Evolutionary conservation across 2,329 filamentous ascomycete genomes (phyloP).

Genomic region (Penicillium sumatraense): DNA sequence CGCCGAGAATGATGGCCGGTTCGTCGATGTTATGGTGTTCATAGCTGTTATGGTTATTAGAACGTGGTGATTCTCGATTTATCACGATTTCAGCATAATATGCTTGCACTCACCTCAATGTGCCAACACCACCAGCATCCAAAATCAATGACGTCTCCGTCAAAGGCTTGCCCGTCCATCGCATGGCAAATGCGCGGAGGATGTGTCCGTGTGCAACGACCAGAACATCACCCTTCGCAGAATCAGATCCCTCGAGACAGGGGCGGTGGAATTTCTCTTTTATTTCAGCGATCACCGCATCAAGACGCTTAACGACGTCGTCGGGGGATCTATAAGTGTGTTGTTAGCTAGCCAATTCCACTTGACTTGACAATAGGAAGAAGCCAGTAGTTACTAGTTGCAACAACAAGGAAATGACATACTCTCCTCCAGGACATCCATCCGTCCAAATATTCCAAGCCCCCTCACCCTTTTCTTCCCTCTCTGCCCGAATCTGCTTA

Average conservation of each 20-base stretch:
- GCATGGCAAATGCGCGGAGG: constrained; percentile 81
- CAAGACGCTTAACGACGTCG: constrained; percentile 73
- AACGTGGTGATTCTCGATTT: not conserved
- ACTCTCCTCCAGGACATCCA: constrained; percentile 85
- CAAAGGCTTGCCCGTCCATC: constrained; percentile 77
- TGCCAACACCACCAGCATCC: constrained; percentile 86
- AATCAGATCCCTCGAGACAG: constrained; percentile 61
- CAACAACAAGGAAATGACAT: constrained; percentile 42
- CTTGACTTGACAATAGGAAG: no score
- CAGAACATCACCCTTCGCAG: constrained; percentile 66
- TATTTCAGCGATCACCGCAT: constrained; percentile 77
- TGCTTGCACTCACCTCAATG: constrained; percentile 64
- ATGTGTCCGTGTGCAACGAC: constrained; percentile 92
- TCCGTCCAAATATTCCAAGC: constrained; percentile 89
- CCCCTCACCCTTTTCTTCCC: constrained; percentile 60
- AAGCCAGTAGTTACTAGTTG: no score
- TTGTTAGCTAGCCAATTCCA: not conserved
- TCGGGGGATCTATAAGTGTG: constrained; percentile 64
- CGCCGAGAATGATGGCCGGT: constrained; percentile 77
- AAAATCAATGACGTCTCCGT: constrained; percentile 77
- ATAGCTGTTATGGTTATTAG: constrained; percentile 59
- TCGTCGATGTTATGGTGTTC: constrained; percentile 79
- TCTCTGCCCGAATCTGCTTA: constrained; percentile 66
- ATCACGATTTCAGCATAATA: not conserved
- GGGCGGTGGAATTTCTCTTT: constrained; percentile 67